Conservation (phyloP, 1,284 basidiomycete species). For the Afroboletus lepidellus region DNA sequence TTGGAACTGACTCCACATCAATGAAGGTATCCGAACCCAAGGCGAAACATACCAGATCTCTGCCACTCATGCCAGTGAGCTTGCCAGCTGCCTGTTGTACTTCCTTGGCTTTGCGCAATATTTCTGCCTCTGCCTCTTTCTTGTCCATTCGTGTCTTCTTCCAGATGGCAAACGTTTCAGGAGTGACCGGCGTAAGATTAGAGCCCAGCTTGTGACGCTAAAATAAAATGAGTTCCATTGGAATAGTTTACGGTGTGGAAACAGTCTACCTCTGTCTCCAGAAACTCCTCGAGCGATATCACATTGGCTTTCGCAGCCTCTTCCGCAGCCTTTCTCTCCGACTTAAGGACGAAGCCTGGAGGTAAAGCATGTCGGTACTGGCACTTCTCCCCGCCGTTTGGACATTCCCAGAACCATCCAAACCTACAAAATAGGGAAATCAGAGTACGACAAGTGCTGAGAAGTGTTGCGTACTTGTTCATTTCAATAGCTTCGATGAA, state of each 20-base stretch:
- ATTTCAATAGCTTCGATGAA: slow-evolving; percentile 97
- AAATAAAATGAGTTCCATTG: slow-evolving; percentile 9
- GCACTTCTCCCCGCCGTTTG: slow-evolving; percentile 79
- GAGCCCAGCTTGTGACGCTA: slow-evolving; percentile 92
- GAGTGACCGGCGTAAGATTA: slow-evolving; percentile 95
- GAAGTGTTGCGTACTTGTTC: slow-evolving; percentile 64
- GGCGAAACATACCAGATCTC: slow-evolving; percentile 75
- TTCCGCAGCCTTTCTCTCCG: slow-evolving; percentile 82
- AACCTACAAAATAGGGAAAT: slow-evolving; percentile 46
- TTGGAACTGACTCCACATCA: slow-evolving; percentile 63
- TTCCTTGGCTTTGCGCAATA: slow-evolving; percentile 82
- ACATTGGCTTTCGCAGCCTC: slow-evolving; percentile 86
- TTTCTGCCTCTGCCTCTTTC: slow-evolving; percentile 87
- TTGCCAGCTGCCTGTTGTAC: slow-evolving; percentile 86
- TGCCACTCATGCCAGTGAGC: slow-evolving; percentile 89
- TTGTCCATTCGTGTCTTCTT: slow-evolving; percentile 92
- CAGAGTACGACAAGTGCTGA: neutral
- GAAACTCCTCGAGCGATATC: slow-evolving; percentile 95
- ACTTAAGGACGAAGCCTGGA: slow-evolving; percentile 92
- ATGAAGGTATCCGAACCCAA: slow-evolving; percentile 2
- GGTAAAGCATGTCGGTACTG: slow-evolving; percentile 96
- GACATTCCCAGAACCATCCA: slow-evolving; percentile 94
- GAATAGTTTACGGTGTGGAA: neutral
- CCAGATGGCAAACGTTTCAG: slow-evolving; percentile 91
- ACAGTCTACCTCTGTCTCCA: slow-evolving; percentile 85